Evolutionary conservation across 2,329 filamentous ascomycete species (phyloP), one percentile per base, ranked within the genome.

Genomic region (Neofusicoccum ribis): DNA sequence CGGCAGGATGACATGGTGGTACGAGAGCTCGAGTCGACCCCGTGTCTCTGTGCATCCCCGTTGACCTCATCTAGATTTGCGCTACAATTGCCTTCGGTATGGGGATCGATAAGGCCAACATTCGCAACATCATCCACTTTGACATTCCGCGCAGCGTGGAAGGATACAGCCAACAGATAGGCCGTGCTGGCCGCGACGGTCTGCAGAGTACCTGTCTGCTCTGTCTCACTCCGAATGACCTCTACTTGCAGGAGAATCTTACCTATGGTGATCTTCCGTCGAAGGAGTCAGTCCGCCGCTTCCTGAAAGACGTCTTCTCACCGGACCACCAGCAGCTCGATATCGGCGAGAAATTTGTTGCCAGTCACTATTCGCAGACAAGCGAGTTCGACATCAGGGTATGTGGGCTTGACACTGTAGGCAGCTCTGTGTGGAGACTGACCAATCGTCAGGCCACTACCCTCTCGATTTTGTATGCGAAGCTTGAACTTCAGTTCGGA

Each of bases 21-120:
- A 34, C n/a, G 50, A 14, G 7, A 23, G 14, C 5, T n/a, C 31
- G 23, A 49, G 9, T 14, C 58, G 5, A 3, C 15, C 11, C 2
- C 7, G 9, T 3, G 12, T 8, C 31, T 9, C 14, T 14, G 20
- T 34, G 43, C 23, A 17, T 27, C 8, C 17, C 15, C 17, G n/a
- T 31, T 46, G 37, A 59, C 23, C 12, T 5, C 3, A 27, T 46
- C 31, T 61, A 69, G 58, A 68, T 85, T 12, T 80, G 84, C 17
- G 84, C 84, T 3, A 87, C 85, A 0, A 86, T 86, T 46, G 85
- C 85, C 0, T 87, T 87, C 59, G 85, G 85, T 0, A 87, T 87
- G 85, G 85, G 85, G 0, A 86, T 87, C 17, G 85, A 87, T 70
- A 87, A 87, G 67, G 66, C 78, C 39, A 78, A 84, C 56, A 86